Base-by-base conservation (phyloP, 2,329 filamentous ascomycete genomes). In the Aspergillus japonicus region DNA sequence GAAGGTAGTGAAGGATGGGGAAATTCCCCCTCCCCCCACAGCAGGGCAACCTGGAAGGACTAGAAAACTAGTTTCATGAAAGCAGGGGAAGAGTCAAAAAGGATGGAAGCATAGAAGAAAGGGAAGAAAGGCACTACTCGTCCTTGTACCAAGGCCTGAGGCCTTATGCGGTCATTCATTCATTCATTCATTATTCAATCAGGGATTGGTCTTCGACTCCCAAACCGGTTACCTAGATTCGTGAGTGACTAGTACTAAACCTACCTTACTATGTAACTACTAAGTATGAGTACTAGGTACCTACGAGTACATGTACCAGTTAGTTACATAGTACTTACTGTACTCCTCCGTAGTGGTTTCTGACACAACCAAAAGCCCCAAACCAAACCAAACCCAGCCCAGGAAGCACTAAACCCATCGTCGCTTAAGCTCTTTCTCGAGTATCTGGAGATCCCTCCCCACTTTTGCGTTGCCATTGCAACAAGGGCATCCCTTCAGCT, bases 391-490 rank as follows among this genome's bases (percentile, higher is more conserved):
- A 35, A 12, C 11, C 33, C 16, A 42, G 39, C 16, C 39, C 16
- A 35, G 12, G 11, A 35, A 16, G 33, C 33, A 35, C 33, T 35
- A 35, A 62, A 62, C 61, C 55, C 56, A 54, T 63, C 57, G 61
- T 66, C 66, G 61, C 64, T 66, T 63, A 68, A 68, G 64, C 66
- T 64, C 60, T 65, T 62, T 59, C 63, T 60, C 60, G 65, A 67
- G 64, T 56, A 73, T 69, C 70, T 71, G 70, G 70, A 73, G 72
- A 75, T 74, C 72, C 53, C 72, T 75, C 73, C 72, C 72, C 73
- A 74, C 73, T 74, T 66, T 66, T 69, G 65, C 73, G 73, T 75
- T 75, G 73, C 73, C 72, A 75, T 75, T 75, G 73, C 73, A 76
- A 75, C 73, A 75, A 73, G 69, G 65, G 65, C 72, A 73, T 74